Base-by-base conservation (phyloP, 768 basidiomycete species). In the Leccinum boreale region DNA sequence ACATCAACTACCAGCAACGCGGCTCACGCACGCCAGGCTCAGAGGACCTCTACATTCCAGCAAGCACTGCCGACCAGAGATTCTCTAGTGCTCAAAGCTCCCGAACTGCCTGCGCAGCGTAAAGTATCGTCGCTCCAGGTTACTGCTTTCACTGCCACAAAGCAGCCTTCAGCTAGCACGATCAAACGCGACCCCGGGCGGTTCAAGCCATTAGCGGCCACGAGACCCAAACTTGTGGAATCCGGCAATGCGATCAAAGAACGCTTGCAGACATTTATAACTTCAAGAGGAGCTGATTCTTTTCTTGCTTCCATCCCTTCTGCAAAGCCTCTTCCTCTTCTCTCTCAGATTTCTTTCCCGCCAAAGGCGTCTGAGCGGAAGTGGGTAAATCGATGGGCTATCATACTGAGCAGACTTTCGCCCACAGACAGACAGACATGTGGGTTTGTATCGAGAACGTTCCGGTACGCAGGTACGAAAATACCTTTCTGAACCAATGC, bases 281-380 rank as follows among this genome's bases (percentile, higher is more conserved):
- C 26, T 17, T 26, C 57, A 17, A 46, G 7, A 3, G n/a, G 11
- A 8, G 21, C 36, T 1, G 36, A 46, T 21, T 39, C 50, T 31
- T 9, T 50, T 6, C 46, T 53, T 1, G 55, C 12, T 29, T 46
- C 35, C 35, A 23, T 39, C 48, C 17, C 33, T 35, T 49, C 19
- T 26, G 10, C 52, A 4, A 48, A 14, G 11, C 47, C 63, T 39
- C 49, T 50, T 24, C 58, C 58, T n/a, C 46, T 60, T 3, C 73
- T 88, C 12, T 55, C 65, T 11, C 60, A 73, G 17, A 81, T 89
- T 46, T 73, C 78, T 5, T 60, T 85, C 31, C 87, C 89, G 1
- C 87, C 88, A 1, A 78, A 77, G 21, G 64, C 86, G 10, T 74
- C 82, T 1, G 81, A 88, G 53, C 75, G 87, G 31, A 87, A 81